Evolutionary conservation across 2,329 filamentous ascomycete genomes (phyloP).

Genomic region (Leptosphaerulina australis): DNA sequence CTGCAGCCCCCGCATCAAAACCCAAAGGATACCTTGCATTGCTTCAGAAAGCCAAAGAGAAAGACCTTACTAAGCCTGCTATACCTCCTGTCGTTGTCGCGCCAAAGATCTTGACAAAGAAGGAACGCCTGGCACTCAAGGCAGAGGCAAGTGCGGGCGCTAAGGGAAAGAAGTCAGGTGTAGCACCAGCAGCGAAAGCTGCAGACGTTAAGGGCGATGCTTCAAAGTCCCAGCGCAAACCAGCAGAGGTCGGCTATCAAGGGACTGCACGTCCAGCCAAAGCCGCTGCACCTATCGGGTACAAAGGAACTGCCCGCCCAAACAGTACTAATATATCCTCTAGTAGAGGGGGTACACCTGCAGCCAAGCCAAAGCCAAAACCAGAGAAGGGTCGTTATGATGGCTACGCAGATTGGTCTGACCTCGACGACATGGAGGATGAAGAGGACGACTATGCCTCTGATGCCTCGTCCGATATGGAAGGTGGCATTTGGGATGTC

Average conservation of each 20-base stretch:
- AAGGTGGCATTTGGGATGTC: constrained; percentile 75
- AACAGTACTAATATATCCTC: constrained; percentile 29
- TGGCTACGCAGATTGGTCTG: constrained; percentile 49
- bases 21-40: constrained; percentile 79
- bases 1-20: constrained; percentile 52
- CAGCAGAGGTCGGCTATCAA: constrained; percentile 52
- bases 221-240: constrained; percentile 46
- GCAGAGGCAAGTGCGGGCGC: constrained; percentile 52
- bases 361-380: constrained; percentile 39
- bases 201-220: constrained; percentile 34
- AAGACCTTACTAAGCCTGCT: constrained; percentile 52
- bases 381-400: constrained; percentile 43
- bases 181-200: constrained; percentile 15
- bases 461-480: constrained; percentile 77
- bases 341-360: constrained; percentile 33
- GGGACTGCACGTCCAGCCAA: constrained; percentile 55
- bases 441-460: constrained; percentile 69
- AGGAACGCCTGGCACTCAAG: constrained; percentile 57
- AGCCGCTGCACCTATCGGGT: constrained; percentile 41
- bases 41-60: constrained; percentile 72
- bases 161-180: constrained; percentile 43
- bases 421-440: constrained; percentile 52
- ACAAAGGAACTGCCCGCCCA: constrained; percentile 48
- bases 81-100: constrained; percentile 76
- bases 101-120: constrained; percentile 67